These are phyloP conservation scores for Trapa bicornis DNA, from an alignment of 345 rosid genomes.

Conservation along the genomic window DNA sequence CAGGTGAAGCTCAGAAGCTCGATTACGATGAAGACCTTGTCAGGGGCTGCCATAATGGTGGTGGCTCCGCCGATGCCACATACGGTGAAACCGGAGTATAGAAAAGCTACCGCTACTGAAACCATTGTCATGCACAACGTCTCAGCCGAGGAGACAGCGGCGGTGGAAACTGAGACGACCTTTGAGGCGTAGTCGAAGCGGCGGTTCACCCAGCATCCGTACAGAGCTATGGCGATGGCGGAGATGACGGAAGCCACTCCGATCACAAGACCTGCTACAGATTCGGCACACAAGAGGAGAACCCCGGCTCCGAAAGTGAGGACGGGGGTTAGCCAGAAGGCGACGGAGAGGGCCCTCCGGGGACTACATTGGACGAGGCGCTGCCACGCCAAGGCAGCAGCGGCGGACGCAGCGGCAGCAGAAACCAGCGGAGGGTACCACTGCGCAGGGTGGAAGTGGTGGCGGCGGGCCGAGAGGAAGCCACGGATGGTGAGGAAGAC, in stretches of 20 bases:
- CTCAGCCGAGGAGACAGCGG: constrained; percentile 39
- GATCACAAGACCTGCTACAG: constrained; percentile 30
- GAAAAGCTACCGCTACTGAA: constrained; percentile 18
- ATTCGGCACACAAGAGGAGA: constrained; percentile 36
- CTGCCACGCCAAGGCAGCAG: constrained; percentile 43
- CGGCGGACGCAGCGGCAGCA: constrained; percentile 40
- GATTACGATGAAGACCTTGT: constrained; percentile 36
- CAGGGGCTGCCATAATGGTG: constrained; percentile 33
- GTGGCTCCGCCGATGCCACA: constrained; percentile 78
- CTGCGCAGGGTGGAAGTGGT: constrained; percentile 49
- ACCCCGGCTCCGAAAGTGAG: constrained; percentile 46
- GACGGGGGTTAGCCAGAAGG: constrained; percentile 62
- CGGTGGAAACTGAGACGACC: constrained; percentile 37
- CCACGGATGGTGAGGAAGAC: constrained; percentile 50
- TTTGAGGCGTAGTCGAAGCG: constrained; percentile 45
- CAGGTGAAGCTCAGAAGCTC: constrained; percentile 59
- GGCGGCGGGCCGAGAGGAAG: constrained; percentile 24
- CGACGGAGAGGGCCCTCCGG: constrained; percentile 35
- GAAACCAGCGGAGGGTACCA: constrained; percentile 71
- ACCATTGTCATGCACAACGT: constrained; percentile 21
- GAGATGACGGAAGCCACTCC: constrained; percentile 37
- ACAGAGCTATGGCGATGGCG: constrained; percentile 38
- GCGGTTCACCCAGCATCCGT: constrained; percentile 60
- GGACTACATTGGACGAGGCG: constrained; percentile 34
- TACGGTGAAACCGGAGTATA: constrained; percentile 49